Base-by-base conservation (phyloP, 2,329 filamentous ascomycete genomes). In the Sporothrix inflata region DNA sequence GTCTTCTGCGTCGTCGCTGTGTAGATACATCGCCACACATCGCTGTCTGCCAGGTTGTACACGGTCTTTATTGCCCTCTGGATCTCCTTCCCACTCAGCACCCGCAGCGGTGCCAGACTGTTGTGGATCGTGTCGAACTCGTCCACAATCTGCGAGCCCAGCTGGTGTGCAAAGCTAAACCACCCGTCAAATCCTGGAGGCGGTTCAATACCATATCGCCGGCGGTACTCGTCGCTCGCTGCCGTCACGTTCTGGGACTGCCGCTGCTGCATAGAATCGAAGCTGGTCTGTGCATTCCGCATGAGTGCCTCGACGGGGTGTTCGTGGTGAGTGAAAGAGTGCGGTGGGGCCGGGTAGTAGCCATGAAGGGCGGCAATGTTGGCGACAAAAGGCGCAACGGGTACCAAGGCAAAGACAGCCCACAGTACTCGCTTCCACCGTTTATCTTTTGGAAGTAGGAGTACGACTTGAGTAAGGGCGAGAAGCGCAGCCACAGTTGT, bases 151-250 rank as follows among this genome's bases (percentile, higher is more conserved):
- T 38, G 71, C 47, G 74, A 69, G 11, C 66, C 40, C 24, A 71
- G 42, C 19, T 55, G 21, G 9, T 57, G 49, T 7, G 75, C 70
- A 24, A 77, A 72, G 1, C 74, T 38, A 4, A 79, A 74, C 86
- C 85, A 87, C 3, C 74, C 77, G 1, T 83, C 77, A 40, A 87
- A 87, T 0, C 86, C 85, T 0, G 78, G 77, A 0, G 85, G 86
- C 0, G 85, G 85, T 0, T 82, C 78, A 1, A 81, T 75, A 0
- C 73, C 74, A 71, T 87, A 86, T 24, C 84, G 80, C 1, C 80
- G 80, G 9, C 74, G 78, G 70, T 87, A 88, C 73, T 86, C 84
- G 0, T 66, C 69, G 0, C 75, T 68, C 0, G 84, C 85, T 0
- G 76, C 79, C 1, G 74, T 27, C n/a, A 79, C 80, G 9, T 61